Evolutionary conservation across 805 yeast species (phyloP).

Genomic region (Starmerella bombicola): DNA sequence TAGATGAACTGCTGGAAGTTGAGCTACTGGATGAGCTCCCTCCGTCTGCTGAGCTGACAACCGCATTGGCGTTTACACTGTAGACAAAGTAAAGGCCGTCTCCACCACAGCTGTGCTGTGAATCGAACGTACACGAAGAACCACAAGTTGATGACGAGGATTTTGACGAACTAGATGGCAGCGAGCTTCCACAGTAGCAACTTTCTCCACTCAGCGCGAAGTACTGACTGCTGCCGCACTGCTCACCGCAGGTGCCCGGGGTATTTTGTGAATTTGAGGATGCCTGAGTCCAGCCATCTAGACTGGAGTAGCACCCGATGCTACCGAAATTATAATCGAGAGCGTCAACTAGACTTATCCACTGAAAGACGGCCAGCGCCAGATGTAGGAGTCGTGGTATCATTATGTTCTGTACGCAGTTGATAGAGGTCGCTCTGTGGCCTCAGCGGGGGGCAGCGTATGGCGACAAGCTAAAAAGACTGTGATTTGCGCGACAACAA

Average conservation of each 20-base stretch:
- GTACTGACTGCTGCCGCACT: constrained; percentile 38
- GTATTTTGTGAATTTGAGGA: constrained; percentile 44
- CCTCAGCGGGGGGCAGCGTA: too few relatives aligned
- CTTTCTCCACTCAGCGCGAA: constrained; percentile 40
- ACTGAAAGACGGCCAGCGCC: constrained; percentile 12
- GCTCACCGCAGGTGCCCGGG: constrained; percentile 22
- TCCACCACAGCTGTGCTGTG: constrained; percentile 53
- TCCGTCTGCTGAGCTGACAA: constrained; percentile 26
- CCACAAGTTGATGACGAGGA: constrained; percentile 32
- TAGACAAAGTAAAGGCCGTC: constrained; percentile 32
- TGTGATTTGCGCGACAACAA: too few relatives aligned
- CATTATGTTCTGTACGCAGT: too few relatives aligned
- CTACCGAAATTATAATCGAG: constrained; percentile 9
- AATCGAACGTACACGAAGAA: constrained; percentile 48
- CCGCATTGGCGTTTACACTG: constrained; percentile 14
- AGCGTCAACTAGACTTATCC: constrained; percentile 4
- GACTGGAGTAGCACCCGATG: constrained; percentile 34
- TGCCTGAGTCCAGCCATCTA: constrained; percentile 30
- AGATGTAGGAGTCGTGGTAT: neutral
- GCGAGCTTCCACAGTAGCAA: constrained; percentile 56
- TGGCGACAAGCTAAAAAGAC: too few relatives aligned
- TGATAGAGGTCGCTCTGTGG: too few relatives aligned
- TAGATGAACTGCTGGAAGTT: constrained; percentile 19
- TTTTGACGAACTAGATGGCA: constrained; percentile 30
- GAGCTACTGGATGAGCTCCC: constrained; percentile 22